Evolutionary conservation across 805 yeast genomes (phyloP).

Genomic region (Lachancea sp.): DNA sequence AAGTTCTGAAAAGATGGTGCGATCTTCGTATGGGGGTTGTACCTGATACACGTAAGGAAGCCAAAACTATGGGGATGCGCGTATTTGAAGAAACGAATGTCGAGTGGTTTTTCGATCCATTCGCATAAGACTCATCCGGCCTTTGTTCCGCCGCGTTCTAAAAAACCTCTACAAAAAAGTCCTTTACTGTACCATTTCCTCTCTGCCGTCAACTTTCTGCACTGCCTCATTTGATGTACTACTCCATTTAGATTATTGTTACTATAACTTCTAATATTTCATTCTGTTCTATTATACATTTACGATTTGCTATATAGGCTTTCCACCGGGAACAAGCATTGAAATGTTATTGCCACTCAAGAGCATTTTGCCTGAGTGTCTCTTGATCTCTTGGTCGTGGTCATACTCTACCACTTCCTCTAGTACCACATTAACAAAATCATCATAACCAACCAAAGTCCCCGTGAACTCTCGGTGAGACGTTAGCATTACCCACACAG

Average conservation of each 20-base stretch:
- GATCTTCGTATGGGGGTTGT: slow-evolving; percentile 33
- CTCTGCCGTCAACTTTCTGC: no score
- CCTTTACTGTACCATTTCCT: no score
- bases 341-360: slow-evolving; percentile 68
- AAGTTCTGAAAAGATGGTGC: slow-evolving; percentile 30
- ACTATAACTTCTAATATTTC: not conserved
- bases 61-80: slow-evolving; percentile 59
- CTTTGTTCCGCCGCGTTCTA: no score
- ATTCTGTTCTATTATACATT: no score
- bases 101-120: slow-evolving; percentile 51
- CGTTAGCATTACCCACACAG: slow-evolving; percentile 65
- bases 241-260: no score
- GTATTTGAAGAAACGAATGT: slow-evolving; percentile 45
- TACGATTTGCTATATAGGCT: slow-evolving; percentile 15
- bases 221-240: no score
- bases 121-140: slow-evolving; percentile 15
- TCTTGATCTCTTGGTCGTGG: slow-evolving; percentile 38
- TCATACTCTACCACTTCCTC: slow-evolving; percentile 49
- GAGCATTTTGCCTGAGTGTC: slow-evolving; percentile 50
- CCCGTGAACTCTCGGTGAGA: slow-evolving; percentile 79
- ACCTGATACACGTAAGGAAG: slow-evolving; percentile 36
- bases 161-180: no score
- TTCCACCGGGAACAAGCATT: slow-evolving; percentile 57
- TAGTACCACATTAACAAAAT: slow-evolving; percentile 85
- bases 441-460: slow-evolving; percentile 86